A percentile compares a stretch with the other conserved stretches of the same genome.
Conservation (phyloP, 371 early-diverging fungal species). For the Syncephalis plumigaleata region DNA sequence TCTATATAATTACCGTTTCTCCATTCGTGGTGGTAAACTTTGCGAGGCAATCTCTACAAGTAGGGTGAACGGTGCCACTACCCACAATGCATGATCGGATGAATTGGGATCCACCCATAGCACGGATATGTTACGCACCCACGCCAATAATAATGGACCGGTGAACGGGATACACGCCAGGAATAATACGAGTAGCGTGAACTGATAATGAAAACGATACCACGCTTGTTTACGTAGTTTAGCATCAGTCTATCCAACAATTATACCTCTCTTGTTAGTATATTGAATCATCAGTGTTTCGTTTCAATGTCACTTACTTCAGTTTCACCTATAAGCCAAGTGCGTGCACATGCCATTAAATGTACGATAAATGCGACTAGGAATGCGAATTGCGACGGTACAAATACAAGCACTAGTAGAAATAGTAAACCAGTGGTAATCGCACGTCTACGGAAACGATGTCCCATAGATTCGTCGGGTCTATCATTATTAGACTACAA, state of each 20-base stretch:
- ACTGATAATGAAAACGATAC: conserved; percentile 35
- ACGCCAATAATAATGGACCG: conserved; percentile 35
- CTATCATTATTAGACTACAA: conserved; percentile 6
- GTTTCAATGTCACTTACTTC: conserved; percentile 10
- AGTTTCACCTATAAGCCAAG: conserved; percentile 19
- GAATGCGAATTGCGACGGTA: conserved; percentile 73
- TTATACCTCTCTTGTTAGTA: too few relatives aligned
- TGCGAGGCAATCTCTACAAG: conserved; percentile 27
- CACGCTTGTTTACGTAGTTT: conserved; percentile 11
- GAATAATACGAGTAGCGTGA: conserved; percentile 31
- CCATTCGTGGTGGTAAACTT: conserved; percentile 20
- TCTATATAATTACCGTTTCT: conserved; percentile 17
- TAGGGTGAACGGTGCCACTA: conserved; percentile 34
- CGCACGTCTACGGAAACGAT: conserved; percentile 25
- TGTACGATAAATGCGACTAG: conserved; percentile 58
- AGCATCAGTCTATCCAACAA: conserved; percentile 7
- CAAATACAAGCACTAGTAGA: conserved; percentile 48
- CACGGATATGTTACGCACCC: conserved; percentile 38
- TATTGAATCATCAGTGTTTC: not conserved
- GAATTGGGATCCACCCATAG: conserved; percentile 41
- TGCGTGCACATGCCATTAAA: conserved; percentile 37
- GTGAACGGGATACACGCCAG: conserved; percentile 37
- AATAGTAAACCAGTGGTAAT: conserved; percentile 34
- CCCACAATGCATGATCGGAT: conserved; percentile 32
- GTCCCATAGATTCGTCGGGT: conserved; percentile 12